phyloP scores from a whole-genome alignment of 208 protist genomes.

The Trypanosoma lewisi region DNA sequence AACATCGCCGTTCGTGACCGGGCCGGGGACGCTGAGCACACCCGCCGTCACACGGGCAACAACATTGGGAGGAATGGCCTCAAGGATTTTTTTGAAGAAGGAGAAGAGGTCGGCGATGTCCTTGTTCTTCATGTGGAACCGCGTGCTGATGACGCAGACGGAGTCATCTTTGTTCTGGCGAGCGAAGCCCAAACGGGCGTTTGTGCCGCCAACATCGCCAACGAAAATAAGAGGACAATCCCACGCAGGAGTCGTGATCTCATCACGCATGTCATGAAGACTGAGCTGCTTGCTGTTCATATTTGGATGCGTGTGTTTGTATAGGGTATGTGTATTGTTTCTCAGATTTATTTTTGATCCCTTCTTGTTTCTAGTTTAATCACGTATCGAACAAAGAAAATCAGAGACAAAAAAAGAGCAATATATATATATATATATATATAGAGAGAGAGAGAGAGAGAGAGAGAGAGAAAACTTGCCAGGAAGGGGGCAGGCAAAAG shows the following conservation, averaged over 20 bases:
- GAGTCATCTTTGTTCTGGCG: conserved; percentile 13
- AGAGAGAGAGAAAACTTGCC: background rate
- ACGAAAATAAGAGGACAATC: conserved; percentile 51
- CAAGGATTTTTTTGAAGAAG: conserved; percentile 47
- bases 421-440: conserved; percentile 5
- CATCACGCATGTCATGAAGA: conserved; percentile 33
- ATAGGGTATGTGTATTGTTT: conserved; percentile 6
- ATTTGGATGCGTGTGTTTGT: background rate
- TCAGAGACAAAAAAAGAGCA: conserved; percentile 1
- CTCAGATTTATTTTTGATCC: background rate
- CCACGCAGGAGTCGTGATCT: conserved; percentile 32
- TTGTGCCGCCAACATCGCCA: conserved; percentile 73
- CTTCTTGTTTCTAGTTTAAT: background rate
- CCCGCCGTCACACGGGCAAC: conserved; percentile 42
- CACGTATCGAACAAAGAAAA: background rate
- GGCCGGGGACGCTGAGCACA: conserved; percentile 57
- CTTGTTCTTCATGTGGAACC: conserved; percentile 49
- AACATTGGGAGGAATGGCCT: conserved; percentile 28
- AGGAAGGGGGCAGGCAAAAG: no score
- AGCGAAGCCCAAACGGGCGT: conserved; percentile 66
- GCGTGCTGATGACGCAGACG: conserved; percentile 36
- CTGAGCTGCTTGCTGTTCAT: conserved; percentile 29
- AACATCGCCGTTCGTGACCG: conserved; percentile 40
- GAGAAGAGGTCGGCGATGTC: conserved; percentile 42
- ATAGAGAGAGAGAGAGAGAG: background rate